Evolutionary conservation across 2,329 filamentous ascomycete species (phyloP).

Genomic region (Ceratocystis destructans): DNA sequence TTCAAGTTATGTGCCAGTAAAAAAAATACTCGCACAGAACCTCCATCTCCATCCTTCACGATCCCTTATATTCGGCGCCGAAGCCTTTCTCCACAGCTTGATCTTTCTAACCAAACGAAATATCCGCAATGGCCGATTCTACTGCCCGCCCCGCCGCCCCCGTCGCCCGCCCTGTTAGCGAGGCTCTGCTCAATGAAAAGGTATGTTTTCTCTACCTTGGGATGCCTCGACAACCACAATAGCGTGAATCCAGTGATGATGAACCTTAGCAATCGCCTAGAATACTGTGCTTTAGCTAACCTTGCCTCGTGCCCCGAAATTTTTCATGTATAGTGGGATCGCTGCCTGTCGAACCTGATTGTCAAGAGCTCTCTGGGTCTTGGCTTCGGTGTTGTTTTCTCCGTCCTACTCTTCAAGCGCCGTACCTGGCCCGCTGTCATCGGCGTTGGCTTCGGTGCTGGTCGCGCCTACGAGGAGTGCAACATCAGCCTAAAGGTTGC

Average conservation of each 20-base stretch:
- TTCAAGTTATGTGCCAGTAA: neutral
- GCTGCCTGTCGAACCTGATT: constrained; percentile 90
- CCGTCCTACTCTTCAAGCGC: constrained; percentile 93
- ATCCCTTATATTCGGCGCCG: constrained; percentile 11
- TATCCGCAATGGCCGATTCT: constrained; percentile 40
- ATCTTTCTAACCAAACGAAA: constrained; percentile 8
- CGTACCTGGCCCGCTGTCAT: constrained; percentile 95
- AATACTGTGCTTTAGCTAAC: constrained; percentile 3
- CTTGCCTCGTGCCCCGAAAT: neutral
- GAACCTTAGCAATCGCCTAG: neutral
- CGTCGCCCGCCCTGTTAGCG: constrained; percentile 76
- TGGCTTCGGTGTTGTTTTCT: constrained; percentile 96
- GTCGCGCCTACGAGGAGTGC: constrained; percentile 95
- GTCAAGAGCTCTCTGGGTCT: constrained; percentile 94
- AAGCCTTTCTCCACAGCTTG: constrained; percentile 9
- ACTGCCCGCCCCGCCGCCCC: constrained; percentile 28
- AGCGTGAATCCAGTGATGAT: too few relatives aligned
- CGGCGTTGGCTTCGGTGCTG: constrained; percentile 86
- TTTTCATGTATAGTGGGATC: constrained; percentile 63
- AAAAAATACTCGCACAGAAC: constrained; percentile 14
- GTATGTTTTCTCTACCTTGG: constrained; percentile 36
- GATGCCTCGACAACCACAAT: too few relatives aligned
- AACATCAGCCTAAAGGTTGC: constrained; percentile 62
- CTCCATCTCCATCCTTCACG: constrained; percentile 8
- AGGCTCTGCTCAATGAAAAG: constrained; percentile 98